Base-by-base conservation (phyloP, 1,139 yeast genomes). In the Yamadazyma blattariae region DNA sequence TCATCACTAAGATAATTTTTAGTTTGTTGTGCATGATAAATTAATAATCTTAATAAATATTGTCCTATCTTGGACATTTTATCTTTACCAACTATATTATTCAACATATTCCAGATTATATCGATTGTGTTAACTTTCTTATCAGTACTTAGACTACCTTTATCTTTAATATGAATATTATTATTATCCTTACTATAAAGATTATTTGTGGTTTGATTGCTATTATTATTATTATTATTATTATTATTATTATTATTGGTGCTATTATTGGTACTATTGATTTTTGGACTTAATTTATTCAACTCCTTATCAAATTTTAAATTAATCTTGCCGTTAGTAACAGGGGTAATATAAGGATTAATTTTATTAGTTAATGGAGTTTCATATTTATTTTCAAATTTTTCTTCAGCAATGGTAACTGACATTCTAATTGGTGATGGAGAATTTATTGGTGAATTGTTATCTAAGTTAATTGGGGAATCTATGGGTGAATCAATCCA, bases 41-140 rank as follows among this genome's bases (percentile, higher is more conserved):
- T 60, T 21, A 81, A 52, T 21, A 82, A 55, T 40, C 83, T 69
- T 34, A 83, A 56, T 0, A 73, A 53, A 48, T 82, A 82, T 48
- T 79, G 84, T 20, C 78, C 64, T 5, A 78, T 64, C 48, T 83
- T 83, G 24, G 87, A 84, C 45, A 80, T 41, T 49, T 82, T 81
- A 50, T 83, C 92, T 53, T 82, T 83, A 24, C 90, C 90, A 2
- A 76, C 69, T 19, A 82, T 56, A 38, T 72, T 71, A 41, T 71
- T 74, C 39, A 80, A 56, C 59, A 77, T 60, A 25, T 64, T 61
- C 60, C 79, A 71, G 38, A 79, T 61, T 4, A 81, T 60, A 33
- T 76, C 81, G 54, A 45, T 15, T 4, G 30, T n/a, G 2, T 34
- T 62, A 42, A 38, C 36, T 15, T 35, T 28, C 25, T 26, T 33